These are phyloP conservation scores for Colletotrichum sublineola DNA, from an alignment of 2,329 filamentous ascomycete species.

Conservation along the genomic window DNA sequence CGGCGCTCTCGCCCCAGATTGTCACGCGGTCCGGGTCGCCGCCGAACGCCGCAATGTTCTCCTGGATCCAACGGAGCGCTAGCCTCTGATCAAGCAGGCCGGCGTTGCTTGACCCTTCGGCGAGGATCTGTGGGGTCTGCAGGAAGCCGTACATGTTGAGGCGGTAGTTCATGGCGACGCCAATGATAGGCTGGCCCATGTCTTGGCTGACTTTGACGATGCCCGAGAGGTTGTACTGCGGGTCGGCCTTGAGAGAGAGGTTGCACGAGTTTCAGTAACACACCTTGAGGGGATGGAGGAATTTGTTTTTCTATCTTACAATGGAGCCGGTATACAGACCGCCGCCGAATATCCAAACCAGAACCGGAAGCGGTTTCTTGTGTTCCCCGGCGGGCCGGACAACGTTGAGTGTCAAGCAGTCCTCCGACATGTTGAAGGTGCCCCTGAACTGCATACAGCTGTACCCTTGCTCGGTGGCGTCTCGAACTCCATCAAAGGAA, in stretches of 20 bases:
- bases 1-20: slow-evolving; percentile 63
- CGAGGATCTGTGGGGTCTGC: slow-evolving; percentile 58
- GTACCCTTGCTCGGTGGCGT: slow-evolving; percentile 58
- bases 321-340: slow-evolving; percentile 65
- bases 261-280: slow-evolving; percentile 4
- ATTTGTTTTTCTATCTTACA: slow-evolving; percentile 1
- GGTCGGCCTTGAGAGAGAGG: slow-evolving; percentile 53
- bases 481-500: slow-evolving; percentile 54
- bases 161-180: slow-evolving; percentile 67
- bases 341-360: slow-evolving; percentile 72
- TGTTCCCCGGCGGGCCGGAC: slow-evolving; percentile 54
- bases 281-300: background rate
- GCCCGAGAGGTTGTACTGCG: slow-evolving; percentile 74
- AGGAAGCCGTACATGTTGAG: slow-evolving; percentile 68
- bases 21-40: slow-evolving; percentile 61
- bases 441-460: slow-evolving; percentile 62
- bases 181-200: slow-evolving; percentile 66
- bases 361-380: slow-evolving; percentile 54
- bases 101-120: slow-evolving; percentile 60
- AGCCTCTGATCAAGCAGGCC: slow-evolving; percentile 65
- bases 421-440: slow-evolving; percentile 60
- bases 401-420: slow-evolving; percentile 61
- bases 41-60: slow-evolving; percentile 66
- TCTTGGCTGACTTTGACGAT: slow-evolving; percentile 68
- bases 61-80: slow-evolving; percentile 64